Conservation (phyloP, 148 eudicot genomes). For the Rhododendron vialii region DNA sequence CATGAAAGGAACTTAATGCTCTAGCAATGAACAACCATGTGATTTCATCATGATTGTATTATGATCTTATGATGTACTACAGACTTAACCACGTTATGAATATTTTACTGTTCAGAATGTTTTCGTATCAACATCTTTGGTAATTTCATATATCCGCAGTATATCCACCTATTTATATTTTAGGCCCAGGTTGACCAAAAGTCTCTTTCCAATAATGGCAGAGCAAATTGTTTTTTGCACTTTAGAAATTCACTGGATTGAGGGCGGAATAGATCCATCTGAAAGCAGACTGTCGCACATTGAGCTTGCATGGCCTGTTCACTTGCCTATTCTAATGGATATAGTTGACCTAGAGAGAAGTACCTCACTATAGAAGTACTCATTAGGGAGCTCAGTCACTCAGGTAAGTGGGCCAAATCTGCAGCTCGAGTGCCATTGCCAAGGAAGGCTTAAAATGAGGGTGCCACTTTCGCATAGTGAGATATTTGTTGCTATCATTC, state of each 20-base stretch:
- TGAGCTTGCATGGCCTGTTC: background rate
- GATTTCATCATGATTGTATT: background rate
- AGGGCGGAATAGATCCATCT: background rate
- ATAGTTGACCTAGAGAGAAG: background rate
- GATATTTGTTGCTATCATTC: background rate
- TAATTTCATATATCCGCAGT: too few species aligned
- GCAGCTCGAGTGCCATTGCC: background rate
- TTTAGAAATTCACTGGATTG: background rate
- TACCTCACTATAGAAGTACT: background rate
- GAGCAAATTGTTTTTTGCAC: too few species aligned
- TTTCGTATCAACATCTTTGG: too few species aligned
- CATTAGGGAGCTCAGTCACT: background rate
- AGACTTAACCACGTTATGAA: background rate
- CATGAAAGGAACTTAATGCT: background rate
- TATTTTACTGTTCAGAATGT: background rate
- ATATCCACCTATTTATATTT: too few species aligned
- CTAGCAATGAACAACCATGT: background rate
- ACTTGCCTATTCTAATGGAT: background rate
- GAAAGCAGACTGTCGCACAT: background rate
- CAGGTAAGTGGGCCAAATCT: background rate
- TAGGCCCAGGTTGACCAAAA: too few species aligned
- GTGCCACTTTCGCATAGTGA: background rate
- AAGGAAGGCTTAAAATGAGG: background rate
- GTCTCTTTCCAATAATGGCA: too few species aligned
- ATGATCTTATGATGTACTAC: too few species aligned